phyloP scores from a whole-genome alignment of 1,284 basidiomycete species.

The Fomitopsis schrenkii region DNA sequence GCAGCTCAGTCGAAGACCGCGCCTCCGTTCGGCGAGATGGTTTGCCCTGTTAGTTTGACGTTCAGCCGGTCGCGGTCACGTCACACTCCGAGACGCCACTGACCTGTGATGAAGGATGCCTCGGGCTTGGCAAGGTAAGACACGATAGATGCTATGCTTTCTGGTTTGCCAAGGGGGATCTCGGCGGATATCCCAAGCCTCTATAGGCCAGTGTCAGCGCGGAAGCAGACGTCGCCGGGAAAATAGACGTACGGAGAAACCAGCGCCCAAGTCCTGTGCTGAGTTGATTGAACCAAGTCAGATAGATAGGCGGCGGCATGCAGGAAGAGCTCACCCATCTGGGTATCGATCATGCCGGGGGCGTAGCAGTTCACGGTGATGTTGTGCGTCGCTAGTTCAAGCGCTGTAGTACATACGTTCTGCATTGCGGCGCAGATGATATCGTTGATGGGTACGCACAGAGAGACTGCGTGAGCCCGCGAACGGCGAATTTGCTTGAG shows the following conservation, averaged over 20 bases:
- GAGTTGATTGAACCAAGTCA: not conserved
- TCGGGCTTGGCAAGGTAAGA: slow-evolving; percentile 13
- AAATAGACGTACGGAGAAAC: not conserved
- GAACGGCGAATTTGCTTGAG: slow-evolving; percentile 27
- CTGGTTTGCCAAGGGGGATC: not conserved
- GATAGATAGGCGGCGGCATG: not conserved
- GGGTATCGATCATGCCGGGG: slow-evolving; percentile 1
- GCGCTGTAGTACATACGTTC: not conserved
- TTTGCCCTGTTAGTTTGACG: slow-evolving; percentile 5
- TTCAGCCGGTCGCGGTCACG: not conserved
- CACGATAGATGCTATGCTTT: slow-evolving; percentile 7
- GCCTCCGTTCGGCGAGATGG: slow-evolving; percentile 3
- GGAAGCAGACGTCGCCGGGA: not conserved
- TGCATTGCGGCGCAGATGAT: not conserved
- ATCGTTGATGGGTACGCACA: slow-evolving; percentile 1
- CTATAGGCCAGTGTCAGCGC: not conserved
- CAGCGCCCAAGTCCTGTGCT: not conserved
- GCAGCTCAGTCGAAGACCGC: not conserved
- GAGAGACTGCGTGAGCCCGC: slow-evolving; percentile 24
- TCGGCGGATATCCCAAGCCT: not conserved
- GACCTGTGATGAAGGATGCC: slow-evolving; percentile 13
- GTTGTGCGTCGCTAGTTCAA: slow-evolving; percentile 5
- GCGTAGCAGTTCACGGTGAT: slow-evolving; percentile 8
- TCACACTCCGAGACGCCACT: not conserved
- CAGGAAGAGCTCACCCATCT: slow-evolving; percentile 3